Evolutionary conservation across 2,329 filamentous ascomycete species (phyloP).

Genomic region (Ilyonectria robusta): DNA sequence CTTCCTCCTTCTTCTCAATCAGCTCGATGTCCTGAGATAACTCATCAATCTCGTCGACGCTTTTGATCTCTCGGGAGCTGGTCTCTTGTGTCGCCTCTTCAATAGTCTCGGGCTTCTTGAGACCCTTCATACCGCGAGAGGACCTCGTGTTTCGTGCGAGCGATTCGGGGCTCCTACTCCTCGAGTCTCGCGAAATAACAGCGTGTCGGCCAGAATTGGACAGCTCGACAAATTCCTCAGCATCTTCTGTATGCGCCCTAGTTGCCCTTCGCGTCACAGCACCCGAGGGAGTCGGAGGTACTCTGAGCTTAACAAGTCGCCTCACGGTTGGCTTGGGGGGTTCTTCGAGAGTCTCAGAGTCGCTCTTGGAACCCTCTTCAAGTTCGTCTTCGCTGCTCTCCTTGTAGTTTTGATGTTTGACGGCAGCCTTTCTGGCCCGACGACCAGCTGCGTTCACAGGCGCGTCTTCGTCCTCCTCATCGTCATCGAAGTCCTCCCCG

Average conservation of each 20-base stretch:
- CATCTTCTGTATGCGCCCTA: conserved; percentile 68
- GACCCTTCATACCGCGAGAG: conserved; percentile 65
- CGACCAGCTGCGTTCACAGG: conserved; percentile 64
- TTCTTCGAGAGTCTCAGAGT: conserved; percentile 45
- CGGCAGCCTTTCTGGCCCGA: conserved; percentile 63
- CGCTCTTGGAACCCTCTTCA: conserved; percentile 48
- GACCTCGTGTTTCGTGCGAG: conserved; percentile 58
- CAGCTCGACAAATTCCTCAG: conserved; percentile 69
- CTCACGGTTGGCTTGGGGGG: conserved; percentile 49
- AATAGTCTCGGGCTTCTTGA: conserved; percentile 65
- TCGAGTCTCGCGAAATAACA: conserved; percentile 63
- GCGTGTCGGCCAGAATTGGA: conserved; percentile 74
- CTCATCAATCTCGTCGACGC: conserved; percentile 56
- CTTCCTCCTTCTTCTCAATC: conserved; percentile 49
- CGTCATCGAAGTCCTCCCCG: conserved; percentile 61
- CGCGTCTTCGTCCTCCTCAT: conserved; percentile 58
- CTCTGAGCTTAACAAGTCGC: conserved; percentile 62
- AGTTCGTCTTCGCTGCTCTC: conserved; percentile 62
- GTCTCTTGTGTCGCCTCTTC: conserved; percentile 70
- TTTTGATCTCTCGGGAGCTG: conserved; percentile 54
- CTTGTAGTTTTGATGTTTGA: conserved; percentile 61
- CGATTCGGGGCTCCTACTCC: conserved; percentile 70
- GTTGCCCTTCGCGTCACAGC: conserved; percentile 62
- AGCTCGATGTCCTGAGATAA: conserved; percentile 52
- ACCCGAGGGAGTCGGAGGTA: conserved; percentile 49